A percentile compares a stretch with the other conserved stretches of the same genome.
Conservation (phyloP, 208 protist genomes). For the Phytomonas serpens region DNA sequence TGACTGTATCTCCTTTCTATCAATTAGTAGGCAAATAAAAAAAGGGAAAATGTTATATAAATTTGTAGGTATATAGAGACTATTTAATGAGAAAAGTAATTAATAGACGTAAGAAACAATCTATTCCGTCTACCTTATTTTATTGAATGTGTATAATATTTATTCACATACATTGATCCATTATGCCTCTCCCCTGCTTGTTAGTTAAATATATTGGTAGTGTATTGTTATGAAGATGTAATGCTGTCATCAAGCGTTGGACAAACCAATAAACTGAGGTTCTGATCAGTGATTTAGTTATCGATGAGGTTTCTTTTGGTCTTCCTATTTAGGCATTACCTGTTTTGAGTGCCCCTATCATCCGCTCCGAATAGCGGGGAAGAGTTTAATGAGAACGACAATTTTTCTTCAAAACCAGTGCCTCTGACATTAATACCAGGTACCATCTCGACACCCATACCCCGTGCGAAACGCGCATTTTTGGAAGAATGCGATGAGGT, state of each 20-base stretch:
- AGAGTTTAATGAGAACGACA: background rate
- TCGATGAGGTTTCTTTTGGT: background rate
- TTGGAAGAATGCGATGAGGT: background rate
- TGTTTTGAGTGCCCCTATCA: background rate
- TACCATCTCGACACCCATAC: background rate
- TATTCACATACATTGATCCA: background rate
- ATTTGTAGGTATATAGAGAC: slow-evolving; percentile 2
- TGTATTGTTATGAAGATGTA: background rate
- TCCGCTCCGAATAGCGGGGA: background rate
- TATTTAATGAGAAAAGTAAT: background rate
- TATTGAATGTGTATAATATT: background rate
- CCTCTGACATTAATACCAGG: background rate
- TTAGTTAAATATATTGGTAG: background rate
- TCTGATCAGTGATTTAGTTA: background rate
- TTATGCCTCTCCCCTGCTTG: background rate
- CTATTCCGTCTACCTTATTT: background rate
- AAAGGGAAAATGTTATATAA: background rate
- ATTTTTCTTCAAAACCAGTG: background rate
- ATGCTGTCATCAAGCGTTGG: background rate
- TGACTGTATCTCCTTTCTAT: background rate
- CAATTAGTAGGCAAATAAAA: background rate
- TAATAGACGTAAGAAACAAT: slow-evolving; percentile 5
- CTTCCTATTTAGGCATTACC: background rate
- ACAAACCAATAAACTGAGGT: background rate
- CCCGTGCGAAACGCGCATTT: background rate